Evolutionary conservation across 139 green algal genomes (phyloP).

Genomic region (Marvania coccoides): DNA sequence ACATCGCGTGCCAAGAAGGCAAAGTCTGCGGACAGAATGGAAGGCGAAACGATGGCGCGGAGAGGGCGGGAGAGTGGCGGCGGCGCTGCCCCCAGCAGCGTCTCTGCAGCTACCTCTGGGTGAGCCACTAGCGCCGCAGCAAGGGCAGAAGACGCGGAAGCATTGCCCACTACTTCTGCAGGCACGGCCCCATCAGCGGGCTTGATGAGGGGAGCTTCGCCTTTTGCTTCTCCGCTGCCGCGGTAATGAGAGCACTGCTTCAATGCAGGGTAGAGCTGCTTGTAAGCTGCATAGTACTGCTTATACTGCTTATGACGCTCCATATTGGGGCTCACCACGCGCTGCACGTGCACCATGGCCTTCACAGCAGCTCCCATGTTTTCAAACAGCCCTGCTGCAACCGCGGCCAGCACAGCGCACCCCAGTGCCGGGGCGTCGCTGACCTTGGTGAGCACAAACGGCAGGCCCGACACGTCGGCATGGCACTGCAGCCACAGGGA

Average conservation of each 20-base stretch:
- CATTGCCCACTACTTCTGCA: background rate
- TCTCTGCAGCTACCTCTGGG: background rate
- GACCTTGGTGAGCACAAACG: constrained; percentile 56
- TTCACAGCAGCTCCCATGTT: constrained; percentile 28
- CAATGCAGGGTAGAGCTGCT: constrained; percentile 53
- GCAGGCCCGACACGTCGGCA: constrained; percentile 58
- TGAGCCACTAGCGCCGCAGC: background rate
- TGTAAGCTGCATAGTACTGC: constrained; percentile 38
- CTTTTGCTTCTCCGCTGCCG: background rate
- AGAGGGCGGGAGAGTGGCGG: background rate
- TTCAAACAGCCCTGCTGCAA: constrained; percentile 39
- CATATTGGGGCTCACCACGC: constrained; percentile 39
- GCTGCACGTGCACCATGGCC: constrained; percentile 49
- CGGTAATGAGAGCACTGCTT: constrained; percentile 22
- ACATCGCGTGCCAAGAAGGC: constrained; percentile 65
- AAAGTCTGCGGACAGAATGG: constrained; percentile 70
- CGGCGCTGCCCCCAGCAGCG: background rate
- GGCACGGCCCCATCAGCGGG: background rate
- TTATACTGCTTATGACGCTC: constrained; percentile 36
- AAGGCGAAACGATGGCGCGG: constrained; percentile 58
- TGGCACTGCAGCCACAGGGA: constrained; percentile 71
- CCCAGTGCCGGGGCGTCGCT: constrained; percentile 64
- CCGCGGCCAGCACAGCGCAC: constrained; percentile 63
- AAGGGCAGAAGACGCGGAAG: background rate
- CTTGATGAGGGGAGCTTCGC: background rate